phyloP scores from a whole-genome alignment of 2,329 filamentous ascomycete genomes.

The Fusarium sp. region DNA sequence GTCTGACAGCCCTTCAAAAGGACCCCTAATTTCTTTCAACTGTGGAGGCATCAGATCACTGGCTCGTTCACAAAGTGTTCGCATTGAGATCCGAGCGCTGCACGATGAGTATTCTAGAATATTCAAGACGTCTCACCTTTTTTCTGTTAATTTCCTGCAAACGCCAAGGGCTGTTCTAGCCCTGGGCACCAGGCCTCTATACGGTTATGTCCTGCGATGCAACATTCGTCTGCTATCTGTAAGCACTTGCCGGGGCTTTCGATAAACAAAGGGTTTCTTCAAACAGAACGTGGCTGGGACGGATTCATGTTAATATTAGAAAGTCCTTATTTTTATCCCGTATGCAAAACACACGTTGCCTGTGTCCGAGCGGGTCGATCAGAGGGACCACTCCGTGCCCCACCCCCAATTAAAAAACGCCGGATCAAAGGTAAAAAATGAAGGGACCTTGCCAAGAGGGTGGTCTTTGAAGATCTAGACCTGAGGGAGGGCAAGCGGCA shows the following conservation, averaged over 20 bases:
- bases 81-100: conserved; percentile 27
- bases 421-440: conserved; percentile 8
- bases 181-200: neutral
- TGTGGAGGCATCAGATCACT: conserved; percentile 11
- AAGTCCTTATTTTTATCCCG: conserved; percentile 3
- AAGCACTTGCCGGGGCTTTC: neutral
- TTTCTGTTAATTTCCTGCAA: conserved; percentile 25
- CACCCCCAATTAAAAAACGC: conserved; percentile 12
- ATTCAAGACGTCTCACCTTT: conserved; percentile 15
- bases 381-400: neutral
- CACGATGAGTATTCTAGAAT: conserved; percentile 34
- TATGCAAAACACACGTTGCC: conserved; percentile 23
- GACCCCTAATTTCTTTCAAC: conserved; percentile 16
- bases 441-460: conserved; percentile 35
- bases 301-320: neutral
- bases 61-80: conserved; percentile 12
- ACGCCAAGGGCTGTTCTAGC: conserved; percentile 10
- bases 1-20: conserved; percentile 19
- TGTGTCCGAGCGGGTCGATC: conserved; percentile 31
- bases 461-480: conserved; percentile 38
- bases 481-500: conserved; percentile 5
- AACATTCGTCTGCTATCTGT: conserved; percentile 15
- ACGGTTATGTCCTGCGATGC: conserved; percentile 7
- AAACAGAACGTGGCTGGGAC: conserved; percentile 4
- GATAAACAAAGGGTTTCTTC: neutral